Evolutionary conservation across 257 asterid genomes (phyloP), one percentile per base, ranked within the genome.

Genomic region (Solanum chmielewskii): DNA sequence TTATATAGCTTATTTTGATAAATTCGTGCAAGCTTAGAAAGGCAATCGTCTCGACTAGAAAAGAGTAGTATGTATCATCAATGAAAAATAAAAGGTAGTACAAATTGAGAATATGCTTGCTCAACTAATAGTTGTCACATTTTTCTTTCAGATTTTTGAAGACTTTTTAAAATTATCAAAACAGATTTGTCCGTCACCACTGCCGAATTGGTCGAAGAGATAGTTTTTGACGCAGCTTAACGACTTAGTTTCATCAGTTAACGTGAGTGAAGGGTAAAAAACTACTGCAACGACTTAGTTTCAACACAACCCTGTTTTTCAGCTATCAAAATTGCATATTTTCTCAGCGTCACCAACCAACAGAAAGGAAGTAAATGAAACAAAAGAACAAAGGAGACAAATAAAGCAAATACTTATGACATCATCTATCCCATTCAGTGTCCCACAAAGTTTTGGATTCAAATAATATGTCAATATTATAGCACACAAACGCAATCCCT

Each of bases 211-310:
- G 27, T 71, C 27, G 15, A 71, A 1, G 78, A 71, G 15, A 33
- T 33, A 16, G 45, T 71, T 9, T 71, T 16, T 71, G 15, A 35
- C 0, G 25, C 98, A 14, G 29, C 89, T 92, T 20, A 88, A 91
- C 85, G 97, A 93, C 56, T 74, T 94, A 2, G 87, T 95, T 49
- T 80, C 91, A 1, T 64, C 89, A 5, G 33, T 64, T 25, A 2
- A 25, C 66, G 18, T 1, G 16, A 25, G 31, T 12, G 18, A 64
- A 64, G 92, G 90, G 2, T 86, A 64, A 56, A 68, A 90, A 87
- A 9, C 29, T 86, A 9, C 29, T 86, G 5, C 77, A 70, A 33
- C 77, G 35, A 33, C 35, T 33, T 33, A 33, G 35, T 33, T 33
- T 33, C 77, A 70, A 33, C 77, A 70, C 21, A 16, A 70, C 44